phyloP scores from a whole-genome alignment of 305 asterid species.

The Lippia alba region DNA sequence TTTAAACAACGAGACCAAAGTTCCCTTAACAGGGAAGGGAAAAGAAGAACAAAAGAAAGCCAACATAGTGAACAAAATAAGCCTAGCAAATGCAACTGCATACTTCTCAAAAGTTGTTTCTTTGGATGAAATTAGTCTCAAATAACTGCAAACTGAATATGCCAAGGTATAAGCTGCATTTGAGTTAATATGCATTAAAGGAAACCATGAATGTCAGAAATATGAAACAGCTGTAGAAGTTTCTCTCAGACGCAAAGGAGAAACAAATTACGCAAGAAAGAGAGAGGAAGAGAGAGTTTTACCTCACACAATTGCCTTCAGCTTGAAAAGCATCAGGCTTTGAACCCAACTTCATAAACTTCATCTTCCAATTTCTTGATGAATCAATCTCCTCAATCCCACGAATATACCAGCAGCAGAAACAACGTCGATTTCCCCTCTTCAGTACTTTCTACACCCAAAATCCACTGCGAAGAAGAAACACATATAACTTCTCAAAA shows the following conservation, averaged over 20 bases:
- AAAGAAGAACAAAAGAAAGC: constrained; percentile 10
- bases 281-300: constrained; percentile 17
- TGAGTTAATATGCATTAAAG: constrained; percentile 3
- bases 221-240: constrained; percentile 7
- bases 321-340: constrained; percentile 89
- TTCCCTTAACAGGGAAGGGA: constrained; percentile 17
- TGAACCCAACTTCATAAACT: constrained; percentile 95
- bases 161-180: background rate
- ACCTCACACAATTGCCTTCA: constrained; percentile 74
- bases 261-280: background rate
- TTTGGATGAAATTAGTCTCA: background rate
- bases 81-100: background rate
- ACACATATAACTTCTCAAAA: constrained; percentile 35
- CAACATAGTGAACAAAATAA: background rate
- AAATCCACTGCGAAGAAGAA: constrained; percentile 31
- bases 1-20: constrained; percentile 36
- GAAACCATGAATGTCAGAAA: constrained; percentile 3
- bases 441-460: constrained; percentile 27
- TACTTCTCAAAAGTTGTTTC: background rate
- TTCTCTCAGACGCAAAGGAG: constrained; percentile 1
- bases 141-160: background rate
- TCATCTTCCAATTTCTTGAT: constrained; percentile 54
- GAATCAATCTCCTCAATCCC: constrained; percentile 23
- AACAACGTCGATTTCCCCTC: background rate
- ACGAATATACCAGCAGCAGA: background rate